These are phyloP conservation scores for Psidium friedrichsthalianum DNA, from an alignment of 345 rosid species.

Conservation along the genomic window DNA sequence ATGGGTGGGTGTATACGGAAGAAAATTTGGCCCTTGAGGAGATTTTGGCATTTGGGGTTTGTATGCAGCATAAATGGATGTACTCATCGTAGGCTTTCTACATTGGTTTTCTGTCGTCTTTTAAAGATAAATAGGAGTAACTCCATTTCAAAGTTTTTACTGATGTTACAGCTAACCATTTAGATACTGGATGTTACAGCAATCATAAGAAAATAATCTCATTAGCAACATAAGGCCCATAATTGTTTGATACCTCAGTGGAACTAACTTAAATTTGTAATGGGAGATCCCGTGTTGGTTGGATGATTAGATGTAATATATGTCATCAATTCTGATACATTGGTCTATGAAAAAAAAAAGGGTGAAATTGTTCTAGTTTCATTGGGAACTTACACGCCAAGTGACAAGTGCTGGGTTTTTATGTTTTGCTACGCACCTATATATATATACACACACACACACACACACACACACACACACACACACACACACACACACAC, in stretches of 20 bases:
- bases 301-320: too few relatives aligned
- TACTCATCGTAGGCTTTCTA: not conserved
- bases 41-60: not conserved
- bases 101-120: not conserved
- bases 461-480: too few relatives aligned
- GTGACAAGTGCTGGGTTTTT: not conserved
- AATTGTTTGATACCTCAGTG: too few relatives aligned
- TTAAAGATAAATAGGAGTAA: not conserved
- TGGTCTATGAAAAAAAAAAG: not conserved
- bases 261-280: too few relatives aligned
- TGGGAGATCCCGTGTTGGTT: too few relatives aligned
- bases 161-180: too few relatives aligned
- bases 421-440: not conserved
- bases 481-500: too few relatives aligned
- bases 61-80: not conserved
- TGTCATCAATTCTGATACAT: not conserved
- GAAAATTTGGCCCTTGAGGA: not conserved
- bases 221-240: too few relatives aligned
- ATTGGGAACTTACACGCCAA: not conserved
- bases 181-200: too few relatives aligned
- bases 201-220: too few relatives aligned
- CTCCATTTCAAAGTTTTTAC: not conserved
- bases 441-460: too few relatives aligned
- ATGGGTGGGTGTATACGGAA: not conserved
- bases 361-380: not conserved